A percentile compares a stretch with the other conserved stretches of the same genome.
These are phyloP conservation scores for Aspergillus uvarum DNA, from an alignment of 2,329 filamentous ascomycete species.

Conservation along the genomic window DNA sequence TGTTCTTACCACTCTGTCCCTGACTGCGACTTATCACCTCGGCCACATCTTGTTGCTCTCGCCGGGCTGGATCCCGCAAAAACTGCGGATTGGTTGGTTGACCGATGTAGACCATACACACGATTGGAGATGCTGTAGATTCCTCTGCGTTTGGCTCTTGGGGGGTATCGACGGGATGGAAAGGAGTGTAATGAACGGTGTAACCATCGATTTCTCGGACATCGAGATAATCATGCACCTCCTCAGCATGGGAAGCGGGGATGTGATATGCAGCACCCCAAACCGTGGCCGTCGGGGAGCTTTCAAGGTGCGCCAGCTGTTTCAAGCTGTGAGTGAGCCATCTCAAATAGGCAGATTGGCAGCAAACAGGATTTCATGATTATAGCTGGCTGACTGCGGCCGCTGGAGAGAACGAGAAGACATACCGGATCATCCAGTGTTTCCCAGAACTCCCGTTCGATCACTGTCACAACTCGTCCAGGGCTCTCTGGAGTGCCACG, in stretches of 20 bases:
- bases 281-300: conserved; percentile 54
- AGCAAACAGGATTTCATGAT: background rate
- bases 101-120: conserved; percentile 85
- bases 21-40: conserved; percentile 73
- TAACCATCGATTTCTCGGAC: conserved; percentile 98
- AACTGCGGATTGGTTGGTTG: conserved; percentile 93
- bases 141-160: conserved; percentile 4
- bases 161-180: conserved; percentile 59
- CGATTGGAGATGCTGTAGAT: conserved; percentile 36
- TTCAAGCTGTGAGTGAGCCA: background rate
- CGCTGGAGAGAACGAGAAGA: background rate
- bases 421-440: conserved; percentile 65
- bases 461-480: conserved; percentile 89
- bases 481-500: conserved; percentile 84
- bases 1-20: conserved; percentile 86
- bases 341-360: background rate
- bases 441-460: conserved; percentile 80
- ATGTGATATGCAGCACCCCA: conserved; percentile 96
- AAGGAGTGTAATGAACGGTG: conserved; percentile 85
- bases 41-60: conserved; percentile 75
- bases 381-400: background rate
- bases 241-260: conserved; percentile 65
- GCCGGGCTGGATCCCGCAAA: conserved; percentile 53
- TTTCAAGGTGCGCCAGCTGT: conserved; percentile 38
- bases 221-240: conserved; percentile 87